These are phyloP conservation scores for Cystofilobasidium macerans DNA, from an alignment of 768 basidiomycete species.

Conservation along the genomic window DNA sequence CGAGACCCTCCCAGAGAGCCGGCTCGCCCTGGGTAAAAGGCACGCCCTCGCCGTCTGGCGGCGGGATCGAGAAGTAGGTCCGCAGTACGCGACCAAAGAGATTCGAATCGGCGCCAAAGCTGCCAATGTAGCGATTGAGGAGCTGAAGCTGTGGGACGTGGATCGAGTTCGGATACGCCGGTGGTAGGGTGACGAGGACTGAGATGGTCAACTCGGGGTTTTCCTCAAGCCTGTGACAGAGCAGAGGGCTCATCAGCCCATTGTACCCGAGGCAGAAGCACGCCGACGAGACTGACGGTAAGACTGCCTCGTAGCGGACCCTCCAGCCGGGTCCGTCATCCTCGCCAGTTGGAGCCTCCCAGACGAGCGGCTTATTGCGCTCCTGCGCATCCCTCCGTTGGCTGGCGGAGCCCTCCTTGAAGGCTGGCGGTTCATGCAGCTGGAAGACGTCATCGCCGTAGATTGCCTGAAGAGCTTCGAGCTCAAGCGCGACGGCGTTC, in stretches of 20 bases:
- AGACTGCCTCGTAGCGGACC: conserved; percentile 14
- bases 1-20: conserved; percentile 78
- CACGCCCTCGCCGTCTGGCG: conserved; percentile 44
- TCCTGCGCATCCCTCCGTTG: not conserved
- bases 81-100: conserved; percentile 60
- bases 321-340: not conserved
- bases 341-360: not conserved
- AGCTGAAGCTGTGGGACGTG: conserved; percentile 69
- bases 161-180: conserved; percentile 51
- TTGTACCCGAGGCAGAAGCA: not conserved
- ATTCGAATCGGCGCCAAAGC: conserved; percentile 59
- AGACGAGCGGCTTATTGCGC: not conserved
- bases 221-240: conserved; percentile 12
- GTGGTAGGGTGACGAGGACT: conserved; percentile 41
- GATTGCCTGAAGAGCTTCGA: conserved; percentile 24
- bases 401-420: not conserved
- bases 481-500: conserved; percentile 9
- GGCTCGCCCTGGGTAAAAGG: conserved; percentile 63
- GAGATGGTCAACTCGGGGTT: conserved; percentile 40
- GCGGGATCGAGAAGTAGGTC: conserved; percentile 58
- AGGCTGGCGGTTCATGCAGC: conserved; percentile 12
- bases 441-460: conserved; percentile 19
- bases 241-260: not conserved
- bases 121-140: conserved; percentile 69
- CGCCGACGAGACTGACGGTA: conserved; percentile 10